A percentile compares a stretch with the other conserved stretches of the same genome.
Evolutionary conservation across 2,329 filamentous ascomycete species (phyloP).

Genomic region (Microsporum canis): DNA sequence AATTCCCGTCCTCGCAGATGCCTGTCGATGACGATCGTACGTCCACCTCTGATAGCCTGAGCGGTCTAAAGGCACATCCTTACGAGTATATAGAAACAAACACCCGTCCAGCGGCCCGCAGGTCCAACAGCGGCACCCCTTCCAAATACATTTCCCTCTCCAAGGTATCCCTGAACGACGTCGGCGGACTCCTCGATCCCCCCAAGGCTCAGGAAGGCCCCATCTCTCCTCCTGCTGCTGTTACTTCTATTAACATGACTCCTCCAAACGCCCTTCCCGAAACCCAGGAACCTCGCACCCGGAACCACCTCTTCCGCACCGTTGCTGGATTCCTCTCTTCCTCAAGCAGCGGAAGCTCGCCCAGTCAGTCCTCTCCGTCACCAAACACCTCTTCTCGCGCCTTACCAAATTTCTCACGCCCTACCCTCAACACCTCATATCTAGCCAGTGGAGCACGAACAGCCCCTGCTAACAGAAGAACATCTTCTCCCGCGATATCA

Average conservation of each 20-base stretch:
- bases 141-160: conserved; percentile 36
- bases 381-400: neutral
- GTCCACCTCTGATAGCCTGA: conserved; percentile 24
- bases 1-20: conserved; percentile 17
- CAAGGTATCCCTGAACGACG: conserved; percentile 71
- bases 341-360: conserved; percentile 10
- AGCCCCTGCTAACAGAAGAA: neutral
- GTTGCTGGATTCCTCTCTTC: conserved; percentile 22
- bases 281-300: conserved; percentile 8
- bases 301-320: conserved; percentile 27
- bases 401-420: conserved; percentile 14
- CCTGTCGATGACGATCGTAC: conserved; percentile 21
- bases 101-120: conserved; percentile 13
- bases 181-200: conserved; percentile 61
- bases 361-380: conserved; percentile 9
- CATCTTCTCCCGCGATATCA: neutral
- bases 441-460: neutral
- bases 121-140: conserved; percentile 23
- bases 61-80: conserved; percentile 25
- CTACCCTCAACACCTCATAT: neutral
- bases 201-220: conserved; percentile 24
- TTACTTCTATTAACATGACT: conserved; percentile 7
- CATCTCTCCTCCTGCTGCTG: conserved; percentile 7
- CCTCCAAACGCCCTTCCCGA: neutral
- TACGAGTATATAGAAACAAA: conserved; percentile 27